phyloP scores from a whole-genome alignment of 495 filamentous ascomycete species.

The Aspergillus kassunensis region DNA sequence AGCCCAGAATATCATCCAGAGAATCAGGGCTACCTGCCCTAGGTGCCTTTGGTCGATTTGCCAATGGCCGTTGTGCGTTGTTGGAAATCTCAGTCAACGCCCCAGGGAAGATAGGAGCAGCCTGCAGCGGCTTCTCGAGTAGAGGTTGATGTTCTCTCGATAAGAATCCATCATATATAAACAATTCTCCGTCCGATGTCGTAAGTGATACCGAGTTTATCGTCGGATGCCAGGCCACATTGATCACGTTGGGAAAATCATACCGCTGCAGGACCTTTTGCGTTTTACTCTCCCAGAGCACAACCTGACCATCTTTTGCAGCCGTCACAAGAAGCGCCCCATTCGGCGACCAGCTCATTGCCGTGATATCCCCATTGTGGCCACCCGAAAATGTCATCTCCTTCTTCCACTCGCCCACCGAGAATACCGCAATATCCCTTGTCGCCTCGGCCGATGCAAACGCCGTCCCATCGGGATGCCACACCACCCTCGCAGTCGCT shows the following conservation, averaged over 20 bases:
- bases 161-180: constrained; percentile 79
- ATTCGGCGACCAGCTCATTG: constrained; percentile 90
- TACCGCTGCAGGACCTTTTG: constrained; percentile 65
- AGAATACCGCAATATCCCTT: constrained; percentile 80
- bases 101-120: constrained; percentile 82
- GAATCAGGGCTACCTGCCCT: constrained; percentile 52
- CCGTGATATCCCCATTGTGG: constrained; percentile 82
- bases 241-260: constrained; percentile 75
- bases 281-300: constrained; percentile 86
- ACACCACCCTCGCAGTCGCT: constrained; percentile 68
- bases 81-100: constrained; percentile 67
- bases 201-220: constrained; percentile 87
- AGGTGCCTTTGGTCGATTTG: constrained; percentile 53
- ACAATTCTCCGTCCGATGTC: constrained; percentile 84
- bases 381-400: constrained; percentile 73
- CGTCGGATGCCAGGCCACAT: constrained; percentile 84
- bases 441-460: constrained; percentile 84
- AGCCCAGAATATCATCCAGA: constrained; percentile 54
- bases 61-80: constrained; percentile 53
- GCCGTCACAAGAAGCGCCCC: constrained; percentile 82
- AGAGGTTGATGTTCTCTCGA: constrained; percentile 57
- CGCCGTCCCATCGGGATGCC: constrained; percentile 93
- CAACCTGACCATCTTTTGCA: constrained; percentile 72
- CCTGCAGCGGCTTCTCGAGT: constrained; percentile 59
- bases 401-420: constrained; percentile 78